Evolutionary conservation across 805 yeast genomes (phyloP), one percentile per base, ranked within the genome.

Genomic region (Saccharomycopsis sp.): DNA sequence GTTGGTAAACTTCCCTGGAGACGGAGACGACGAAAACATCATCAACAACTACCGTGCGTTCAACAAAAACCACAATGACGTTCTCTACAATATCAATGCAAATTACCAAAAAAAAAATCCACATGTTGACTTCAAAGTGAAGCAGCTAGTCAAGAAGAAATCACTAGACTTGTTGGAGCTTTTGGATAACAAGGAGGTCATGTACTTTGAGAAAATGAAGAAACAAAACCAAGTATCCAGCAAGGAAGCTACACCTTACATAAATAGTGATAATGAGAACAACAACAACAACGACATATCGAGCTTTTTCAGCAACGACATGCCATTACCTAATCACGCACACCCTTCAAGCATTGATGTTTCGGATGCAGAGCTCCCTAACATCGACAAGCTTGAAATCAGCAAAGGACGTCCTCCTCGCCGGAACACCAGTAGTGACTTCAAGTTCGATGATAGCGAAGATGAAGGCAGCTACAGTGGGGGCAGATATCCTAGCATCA

Each of bases 61-160:
- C 44, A 56, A 59, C 46, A 12, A n/a, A 2, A 55, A 52, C 18
- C 44, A 59, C 34, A 52, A 52, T 9, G 53, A 57, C 24, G 34
- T 60, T 16, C 24, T 57, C 1, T 23, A 54, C 20, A 53, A 48
- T 9, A 21, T 54, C 18, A 51, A 44, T 15, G 24, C 24, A n/a
- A 23, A 41, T 16, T 51, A 47, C 24, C 24, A 34, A 20, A 20
- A 29, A 29, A 50, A 48, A 24, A n/a, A 24, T 2, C 54, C 53
- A 7, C 34, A 21, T 23, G 37, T 56, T 12, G 55, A 34, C 12
- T 57, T 60, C 55, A 51, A 54, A 24, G 34, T 41, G 8, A 48
- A 47, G 24, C 62, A 60, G 37, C 16, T 60, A 8, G 51, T 60
- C 18, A 57, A 57, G 48, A 57, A 60, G 44, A 57, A 54, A 37